phyloP scores from a whole-genome alignment of 495 filamentous ascomycete species.

The Penicillium daleae region DNA sequence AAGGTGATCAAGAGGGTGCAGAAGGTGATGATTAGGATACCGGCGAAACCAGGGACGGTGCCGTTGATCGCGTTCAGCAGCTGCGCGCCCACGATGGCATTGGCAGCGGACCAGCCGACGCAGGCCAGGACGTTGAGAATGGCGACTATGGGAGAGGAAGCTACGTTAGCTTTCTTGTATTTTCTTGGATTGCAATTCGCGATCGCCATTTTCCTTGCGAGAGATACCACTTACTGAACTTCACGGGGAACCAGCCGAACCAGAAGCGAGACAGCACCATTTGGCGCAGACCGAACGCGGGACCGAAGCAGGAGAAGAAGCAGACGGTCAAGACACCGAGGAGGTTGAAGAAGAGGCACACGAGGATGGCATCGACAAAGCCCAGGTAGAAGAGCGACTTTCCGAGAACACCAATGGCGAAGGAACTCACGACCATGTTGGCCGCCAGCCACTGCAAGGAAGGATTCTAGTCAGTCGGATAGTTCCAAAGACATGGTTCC shows the following conservation, averaged over 20 bases:
- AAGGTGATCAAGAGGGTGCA: slow-evolving; percentile 72
- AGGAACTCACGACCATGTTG: slow-evolving; percentile 83
- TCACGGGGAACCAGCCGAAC: slow-evolving; percentile 75
- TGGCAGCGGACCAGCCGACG: slow-evolving; percentile 75
- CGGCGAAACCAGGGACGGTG: slow-evolving; percentile 71
- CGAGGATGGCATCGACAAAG: slow-evolving; percentile 77
- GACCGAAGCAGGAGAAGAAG: slow-evolving; percentile 82
- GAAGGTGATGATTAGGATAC: slow-evolving; percentile 75
- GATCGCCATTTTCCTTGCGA: not conserved
- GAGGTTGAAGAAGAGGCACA: slow-evolving; percentile 78
- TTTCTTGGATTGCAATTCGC: not conserved
- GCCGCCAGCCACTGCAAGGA: slow-evolving; percentile 72
- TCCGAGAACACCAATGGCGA: slow-evolving; percentile 78
- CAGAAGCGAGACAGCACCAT: slow-evolving; percentile 85
- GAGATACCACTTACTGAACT: slow-evolving; percentile 60
- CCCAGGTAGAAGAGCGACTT: slow-evolving; percentile 68
- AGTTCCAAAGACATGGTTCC: slow-evolving; percentile 7
- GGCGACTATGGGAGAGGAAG: slow-evolving; percentile 54
- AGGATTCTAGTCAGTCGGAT: slow-evolving; percentile 33
- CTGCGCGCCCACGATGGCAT: slow-evolving; percentile 82
- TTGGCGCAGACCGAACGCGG: slow-evolving; percentile 77
- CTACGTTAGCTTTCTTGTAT: slow-evolving; percentile 1
- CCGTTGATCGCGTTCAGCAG: slow-evolving; percentile 76
- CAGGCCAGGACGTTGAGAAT: slow-evolving; percentile 77
- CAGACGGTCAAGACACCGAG: slow-evolving; percentile 73